Conservation (phyloP, 257 asterid genomes). For the Rehmannia glutinosa region DNA sequence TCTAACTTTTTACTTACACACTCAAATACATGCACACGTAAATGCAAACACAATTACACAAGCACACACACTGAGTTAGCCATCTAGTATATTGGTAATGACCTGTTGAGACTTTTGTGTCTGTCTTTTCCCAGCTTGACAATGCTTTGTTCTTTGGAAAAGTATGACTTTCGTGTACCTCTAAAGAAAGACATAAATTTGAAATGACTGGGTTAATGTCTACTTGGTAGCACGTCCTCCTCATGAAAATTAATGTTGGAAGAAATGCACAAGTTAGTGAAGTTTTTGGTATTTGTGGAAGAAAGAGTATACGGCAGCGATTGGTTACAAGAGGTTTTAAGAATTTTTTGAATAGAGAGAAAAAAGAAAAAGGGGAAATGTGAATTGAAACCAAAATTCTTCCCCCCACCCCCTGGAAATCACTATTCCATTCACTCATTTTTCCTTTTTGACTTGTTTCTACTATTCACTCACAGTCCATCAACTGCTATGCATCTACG, state of each 20-base stretch:
- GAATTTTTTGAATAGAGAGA: too few relatives aligned
- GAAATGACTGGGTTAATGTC: background rate
- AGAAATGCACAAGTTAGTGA: too few relatives aligned
- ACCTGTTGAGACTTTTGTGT: background rate
- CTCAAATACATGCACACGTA: too few relatives aligned
- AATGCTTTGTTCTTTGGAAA: background rate
- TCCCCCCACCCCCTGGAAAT: too few relatives aligned
- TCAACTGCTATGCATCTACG: slow-evolving; percentile 7
- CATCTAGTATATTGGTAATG: background rate
- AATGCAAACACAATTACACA: too few relatives aligned
- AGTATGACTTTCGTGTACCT: background rate
- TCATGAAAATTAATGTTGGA: too few relatives aligned
- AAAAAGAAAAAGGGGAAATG: too few relatives aligned
- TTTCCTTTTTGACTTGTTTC: too few relatives aligned
- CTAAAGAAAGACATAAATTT: background rate
- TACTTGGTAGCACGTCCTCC: background rate
- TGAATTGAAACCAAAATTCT: too few relatives aligned
- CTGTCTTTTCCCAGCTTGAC: background rate
- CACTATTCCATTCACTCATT: too few relatives aligned
- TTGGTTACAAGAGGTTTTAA: too few relatives aligned
- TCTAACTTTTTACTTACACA: background rate
- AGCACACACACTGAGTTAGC: background rate
- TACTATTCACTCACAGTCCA: background rate
- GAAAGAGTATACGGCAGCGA: too few relatives aligned
- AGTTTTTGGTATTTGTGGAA: background rate